Evolutionary conservation across 441 rosid species (phyloP), one percentile per base, ranked within the genome.

Genomic region (Jatropha multifida): DNA sequence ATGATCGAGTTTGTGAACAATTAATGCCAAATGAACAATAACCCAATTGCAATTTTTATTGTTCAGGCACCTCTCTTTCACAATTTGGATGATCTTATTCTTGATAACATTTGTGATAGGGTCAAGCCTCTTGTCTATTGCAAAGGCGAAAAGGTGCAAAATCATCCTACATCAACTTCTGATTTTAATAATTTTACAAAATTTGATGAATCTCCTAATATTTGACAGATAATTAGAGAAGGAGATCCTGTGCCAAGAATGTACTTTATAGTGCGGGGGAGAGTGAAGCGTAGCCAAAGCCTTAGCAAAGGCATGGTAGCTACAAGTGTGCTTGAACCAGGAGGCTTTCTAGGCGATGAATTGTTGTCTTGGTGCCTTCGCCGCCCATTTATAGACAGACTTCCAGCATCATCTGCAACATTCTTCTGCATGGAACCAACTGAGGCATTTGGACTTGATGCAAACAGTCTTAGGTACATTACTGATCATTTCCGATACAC

Each of bases 241-340:
- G 92, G 92, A 15, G 92, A 90, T n/a, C 89, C 92, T 0, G 94
- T 87, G 65, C 84, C 78, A 62, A 79, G 88, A 64, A 87, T 90
- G 88, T 46, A 85, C 15, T 88, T 90, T 67, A 73, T 88, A 1
- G 82, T 90, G 23, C 85, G 77, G 0, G 94, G 94, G 26, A 78
- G 82, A 3, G 74, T 88, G 18, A 83, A 78, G 41, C 83, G 91
- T 4, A 79, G 42, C 81, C 92, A 88, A 76, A 73, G 78, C 78
- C 87, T 90, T 6, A 84, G 86, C 82, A 82, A 87, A 77, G 90
- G 89, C 78, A 75, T 78, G 81, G 70, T 81, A 20, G 91, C 86
- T 32, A 75, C 86, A 4, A 87, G 86, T 52, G 72, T 79, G 8
- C 81, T 88, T 2, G 88, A 87, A 49, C 72, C 88, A 0, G 92